Evolutionary conservation across 129 eudicot genomes (phyloP).

Genomic region (Centaurea solstitialis): DNA sequence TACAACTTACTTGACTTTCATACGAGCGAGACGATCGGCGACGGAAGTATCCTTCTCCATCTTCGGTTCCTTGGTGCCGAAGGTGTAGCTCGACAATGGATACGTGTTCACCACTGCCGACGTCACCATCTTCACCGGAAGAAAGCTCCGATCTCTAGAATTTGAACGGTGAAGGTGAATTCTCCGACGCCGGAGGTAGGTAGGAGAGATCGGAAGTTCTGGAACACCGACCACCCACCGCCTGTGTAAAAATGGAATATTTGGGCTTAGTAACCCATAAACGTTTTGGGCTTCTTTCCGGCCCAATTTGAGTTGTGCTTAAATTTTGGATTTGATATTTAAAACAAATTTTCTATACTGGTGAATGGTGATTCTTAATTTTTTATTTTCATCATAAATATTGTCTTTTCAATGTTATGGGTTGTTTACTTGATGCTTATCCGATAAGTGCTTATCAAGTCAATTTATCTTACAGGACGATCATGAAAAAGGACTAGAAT

Average conservation of each 20-base stretch:
- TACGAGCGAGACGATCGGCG: constrained; percentile 86
- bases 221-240: neutral
- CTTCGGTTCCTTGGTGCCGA: constrained; percentile 81
- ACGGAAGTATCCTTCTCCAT: constrained; percentile 91
- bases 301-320: too few species aligned
- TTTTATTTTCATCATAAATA: too few species aligned
- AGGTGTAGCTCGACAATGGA: constrained; percentile 76
- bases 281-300: neutral
- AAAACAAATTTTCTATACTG: too few species aligned
- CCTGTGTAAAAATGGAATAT: neutral
- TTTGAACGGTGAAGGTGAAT: neutral
- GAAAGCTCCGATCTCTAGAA: neutral
- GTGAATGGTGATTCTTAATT: too few species aligned
- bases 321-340: too few species aligned
- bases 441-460: too few species aligned
- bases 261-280: neutral
- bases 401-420: too few species aligned
- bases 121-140: constrained; percentile 45
- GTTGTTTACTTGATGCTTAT: too few species aligned
- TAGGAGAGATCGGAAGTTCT: neutral
- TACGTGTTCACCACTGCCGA: constrained; percentile 61
- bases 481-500: too few species aligned
- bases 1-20: constrained; percentile 72
- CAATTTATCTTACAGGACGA: too few species aligned
- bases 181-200: neutral